Percentiles rank a stretch among this genome's conserved stretches.
Conservation (phyloP, 371 early-diverging fungal genomes). For the Saksenaea oblongispora region DNA sequence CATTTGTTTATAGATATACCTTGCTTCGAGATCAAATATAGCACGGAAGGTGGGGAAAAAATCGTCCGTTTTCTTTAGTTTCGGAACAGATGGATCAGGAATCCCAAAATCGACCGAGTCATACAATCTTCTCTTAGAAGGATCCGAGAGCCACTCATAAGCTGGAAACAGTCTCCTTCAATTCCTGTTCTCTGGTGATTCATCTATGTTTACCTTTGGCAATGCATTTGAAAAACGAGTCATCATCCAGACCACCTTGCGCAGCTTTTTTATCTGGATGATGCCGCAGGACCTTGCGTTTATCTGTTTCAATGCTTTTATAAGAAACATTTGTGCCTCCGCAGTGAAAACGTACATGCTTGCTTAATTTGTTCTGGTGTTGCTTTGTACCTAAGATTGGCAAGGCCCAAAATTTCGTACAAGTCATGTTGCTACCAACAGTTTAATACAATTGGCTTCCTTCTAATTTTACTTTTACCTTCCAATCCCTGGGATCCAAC, state of each 20-base stretch:
- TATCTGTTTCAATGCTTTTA: background rate
- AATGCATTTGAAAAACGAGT: conserved; percentile 91
- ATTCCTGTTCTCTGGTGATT: background rate
- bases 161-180: conserved; percentile 43
- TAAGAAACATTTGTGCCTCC: background rate
- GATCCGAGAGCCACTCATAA: conserved; percentile 83
- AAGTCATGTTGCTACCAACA: conserved; percentile 69
- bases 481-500: conserved; percentile 3
- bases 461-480: background rate
- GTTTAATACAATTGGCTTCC: background rate
- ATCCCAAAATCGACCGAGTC: conserved; percentile 65
- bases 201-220: conserved; percentile 54
- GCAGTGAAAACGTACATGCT: conserved; percentile 20
- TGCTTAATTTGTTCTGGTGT: conserved; percentile 69
- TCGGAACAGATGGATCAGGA: background rate
- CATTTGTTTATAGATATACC: background rate
- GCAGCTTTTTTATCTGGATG: conserved; percentile 76
- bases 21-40: conserved; percentile 1
- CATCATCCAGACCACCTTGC: conserved; percentile 57
- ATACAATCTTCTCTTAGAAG: conserved; percentile 82
- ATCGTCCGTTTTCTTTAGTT: background rate
- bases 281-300: conserved; percentile 37
- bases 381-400: conserved; percentile 65
- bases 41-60: background rate
- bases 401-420: conserved; percentile 71